These are phyloP conservation scores for Scheffersomyces spartinae DNA, from an alignment of 805 yeast species.

Conservation along the genomic window DNA sequence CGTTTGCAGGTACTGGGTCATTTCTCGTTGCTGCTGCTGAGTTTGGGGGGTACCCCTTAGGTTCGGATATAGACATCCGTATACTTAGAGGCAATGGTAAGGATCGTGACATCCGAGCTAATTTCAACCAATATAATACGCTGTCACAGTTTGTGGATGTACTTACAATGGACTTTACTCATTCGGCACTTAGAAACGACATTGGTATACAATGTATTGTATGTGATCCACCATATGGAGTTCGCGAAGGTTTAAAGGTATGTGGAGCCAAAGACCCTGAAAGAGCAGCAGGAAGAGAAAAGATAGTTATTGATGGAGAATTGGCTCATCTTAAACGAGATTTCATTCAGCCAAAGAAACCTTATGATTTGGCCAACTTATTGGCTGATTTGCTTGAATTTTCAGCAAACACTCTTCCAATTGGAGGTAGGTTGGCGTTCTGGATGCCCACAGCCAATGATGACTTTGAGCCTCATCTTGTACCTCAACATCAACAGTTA, in stretches of 20 bases:
- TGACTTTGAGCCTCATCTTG: slow-evolving; percentile 52
- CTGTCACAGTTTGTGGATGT: slow-evolving; percentile 54
- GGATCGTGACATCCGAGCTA: slow-evolving; percentile 40
- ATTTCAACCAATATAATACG: slow-evolving; percentile 68
- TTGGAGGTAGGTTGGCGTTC: slow-evolving; percentile 74
- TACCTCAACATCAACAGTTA: slow-evolving; percentile 70
- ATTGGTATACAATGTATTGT: slow-evolving; percentile 68
- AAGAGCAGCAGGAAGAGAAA: slow-evolving; percentile 61
- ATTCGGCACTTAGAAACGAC: slow-evolving; percentile 60
- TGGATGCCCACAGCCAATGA: slow-evolving; percentile 99
- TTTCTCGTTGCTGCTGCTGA: slow-evolving; percentile 81
- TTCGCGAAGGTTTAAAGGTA: slow-evolving; percentile 88
- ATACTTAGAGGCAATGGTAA: slow-evolving; percentile 58
- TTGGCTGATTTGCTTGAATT: slow-evolving; percentile 69
- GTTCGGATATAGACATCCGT: slow-evolving; percentile 87
- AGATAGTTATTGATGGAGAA: slow-evolving; percentile 65
- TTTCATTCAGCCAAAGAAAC: slow-evolving; percentile 87
- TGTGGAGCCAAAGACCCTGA: slow-evolving; percentile 71
- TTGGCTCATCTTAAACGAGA: slow-evolving; percentile 68
- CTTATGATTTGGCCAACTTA: slow-evolving; percentile 67
- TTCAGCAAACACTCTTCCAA: slow-evolving; percentile 59
- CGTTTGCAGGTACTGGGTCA: slow-evolving; percentile 95
- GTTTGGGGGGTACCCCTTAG: slow-evolving; percentile 70
- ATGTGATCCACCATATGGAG: slow-evolving; percentile 98
- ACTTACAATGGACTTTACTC: slow-evolving; percentile 89